phyloP scores from a whole-genome alignment of 768 basidiomycete species.

The Termitomyces sp. region DNA sequence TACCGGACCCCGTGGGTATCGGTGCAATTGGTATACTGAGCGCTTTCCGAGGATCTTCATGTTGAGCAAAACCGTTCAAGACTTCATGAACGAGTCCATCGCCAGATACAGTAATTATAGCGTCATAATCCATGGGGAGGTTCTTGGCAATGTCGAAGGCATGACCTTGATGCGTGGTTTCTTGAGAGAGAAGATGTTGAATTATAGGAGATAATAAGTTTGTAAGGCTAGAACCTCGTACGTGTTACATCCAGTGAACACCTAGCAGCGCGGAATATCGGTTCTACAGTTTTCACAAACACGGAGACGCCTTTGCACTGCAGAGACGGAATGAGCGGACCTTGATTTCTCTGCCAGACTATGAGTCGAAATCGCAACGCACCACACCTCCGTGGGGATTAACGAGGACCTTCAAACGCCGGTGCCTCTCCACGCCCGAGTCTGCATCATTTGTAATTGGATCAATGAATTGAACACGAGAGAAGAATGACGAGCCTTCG shows the following conservation, averaged over 20 bases:
- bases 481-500: conserved; percentile 37
- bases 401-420: conserved; percentile 61
- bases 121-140: conserved; percentile 59
- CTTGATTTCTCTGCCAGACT: not conserved
- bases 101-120: conserved; percentile 70
- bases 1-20: conserved; percentile 80
- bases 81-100: conserved; percentile 84
- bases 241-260: conserved; percentile 59
- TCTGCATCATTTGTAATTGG: conserved; percentile 12
- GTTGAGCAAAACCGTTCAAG: conserved; percentile 74
- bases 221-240: conserved; percentile 25
- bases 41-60: conserved; percentile 51
- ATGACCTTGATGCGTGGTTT: conserved; percentile 58
- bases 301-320: conserved; percentile 58
- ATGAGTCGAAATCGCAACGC: conserved; percentile 14
- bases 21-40: conserved; percentile 68
- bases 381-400: conserved; percentile 82
- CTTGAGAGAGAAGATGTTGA: conserved; percentile 27
- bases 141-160: conserved; percentile 58
- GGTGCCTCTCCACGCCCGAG: conserved; percentile 46
- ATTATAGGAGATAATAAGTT: not conserved
- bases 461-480: not conserved
- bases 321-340: not conserved
- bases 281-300: conserved; percentile 57
- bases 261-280: conserved; percentile 62